These are phyloP conservation scores for Rhodotorula sp. DNA, from an alignment of 1,284 basidiomycete genomes.

Conservation along the genomic window DNA sequence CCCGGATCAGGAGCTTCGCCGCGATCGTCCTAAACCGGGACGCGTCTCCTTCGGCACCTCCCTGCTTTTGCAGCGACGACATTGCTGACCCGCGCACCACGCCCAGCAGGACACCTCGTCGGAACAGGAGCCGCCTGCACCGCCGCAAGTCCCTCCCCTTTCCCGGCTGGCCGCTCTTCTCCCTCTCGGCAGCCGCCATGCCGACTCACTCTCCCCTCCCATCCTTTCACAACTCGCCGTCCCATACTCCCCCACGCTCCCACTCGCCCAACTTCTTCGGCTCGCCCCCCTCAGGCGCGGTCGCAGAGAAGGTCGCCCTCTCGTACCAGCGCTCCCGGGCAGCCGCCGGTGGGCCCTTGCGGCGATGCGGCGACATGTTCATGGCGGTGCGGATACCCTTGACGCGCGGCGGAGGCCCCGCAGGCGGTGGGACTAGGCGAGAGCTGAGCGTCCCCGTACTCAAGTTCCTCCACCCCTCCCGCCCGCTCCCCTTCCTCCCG, in stretches of 20 bases:
- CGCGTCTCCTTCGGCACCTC: no score
- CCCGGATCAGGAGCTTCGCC: no score
- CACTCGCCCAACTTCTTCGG: slow-evolving; percentile 13
- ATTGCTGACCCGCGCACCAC: no score
- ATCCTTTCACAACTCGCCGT: slow-evolving; percentile 30
- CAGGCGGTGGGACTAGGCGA: slow-evolving; percentile 8
- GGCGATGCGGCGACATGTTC: slow-evolving; percentile 14
- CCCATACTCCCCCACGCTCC: slow-evolving; percentile 23
- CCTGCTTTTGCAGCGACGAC: no score
- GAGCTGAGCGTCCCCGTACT: slow-evolving; percentile 36
- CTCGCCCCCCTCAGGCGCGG: slow-evolving; percentile 13
- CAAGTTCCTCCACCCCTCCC: slow-evolving; percentile 31
- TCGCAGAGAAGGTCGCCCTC: slow-evolving; percentile 39
- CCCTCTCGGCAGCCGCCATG: slow-evolving; percentile 5
- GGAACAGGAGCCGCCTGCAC: neutral
- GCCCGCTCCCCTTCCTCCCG: slow-evolving; percentile 9
- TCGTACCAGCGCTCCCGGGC: slow-evolving; percentile 24
- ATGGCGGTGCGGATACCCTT: slow-evolving; percentile 27
- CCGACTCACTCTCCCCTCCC: slow-evolving; percentile 34
- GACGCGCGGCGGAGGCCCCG: neutral
- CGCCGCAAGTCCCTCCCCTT: neutral
- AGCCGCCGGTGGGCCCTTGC: neutral
- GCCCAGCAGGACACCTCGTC: no score
- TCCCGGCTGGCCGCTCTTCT: neutral
- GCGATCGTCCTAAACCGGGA: no score